These are phyloP conservation scores for Posidonia australis DNA, from an alignment of 106 monocot species.

Conservation along the genomic window DNA sequence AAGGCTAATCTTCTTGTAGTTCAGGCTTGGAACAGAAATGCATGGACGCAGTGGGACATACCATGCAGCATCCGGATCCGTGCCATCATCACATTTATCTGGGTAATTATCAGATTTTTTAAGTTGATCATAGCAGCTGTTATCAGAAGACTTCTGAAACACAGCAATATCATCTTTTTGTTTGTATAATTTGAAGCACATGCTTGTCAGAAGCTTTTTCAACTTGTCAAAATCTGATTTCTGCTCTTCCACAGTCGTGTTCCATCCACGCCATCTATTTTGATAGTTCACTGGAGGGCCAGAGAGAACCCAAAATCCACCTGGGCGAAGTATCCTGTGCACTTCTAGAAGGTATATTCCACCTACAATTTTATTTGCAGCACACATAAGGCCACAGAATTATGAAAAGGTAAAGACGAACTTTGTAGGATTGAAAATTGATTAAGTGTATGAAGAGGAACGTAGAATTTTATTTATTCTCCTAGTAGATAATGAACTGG, in stretches of 20 bases:
- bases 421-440: neutral
- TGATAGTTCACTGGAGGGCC: slow-evolving; percentile 28
- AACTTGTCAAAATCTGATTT: slow-evolving; percentile 19
- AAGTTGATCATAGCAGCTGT: slow-evolving; percentile 17
- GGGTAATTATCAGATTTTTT: slow-evolving; percentile 4
- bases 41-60: slow-evolving; percentile 19
- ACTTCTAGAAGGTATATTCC: slow-evolving; percentile 23
- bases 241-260: slow-evolving; percentile 22
- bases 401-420: neutral
- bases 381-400: neutral
- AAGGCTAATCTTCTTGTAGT: slow-evolving; percentile 15
- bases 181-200: slow-evolving; percentile 30
- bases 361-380: neutral
- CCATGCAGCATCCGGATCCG: slow-evolving; percentile 25
- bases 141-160: slow-evolving; percentile 22
- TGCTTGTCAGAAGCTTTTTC: slow-evolving; percentile 19
- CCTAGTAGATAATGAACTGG: too few relatives aligned
- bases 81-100: slow-evolving; percentile 17
- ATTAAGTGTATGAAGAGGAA: neutral
- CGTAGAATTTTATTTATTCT: neutral
- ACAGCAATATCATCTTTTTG: slow-evolving; percentile 30
- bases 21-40: slow-evolving; percentile 12
- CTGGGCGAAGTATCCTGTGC: slow-evolving; percentile 26
- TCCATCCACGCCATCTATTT: slow-evolving; percentile 27
- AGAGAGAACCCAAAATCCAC: slow-evolving; percentile 29